These are phyloP conservation scores for Bruguiera sexangula DNA, from an alignment of 345 rosid genomes.

Conservation along the genomic window DNA sequence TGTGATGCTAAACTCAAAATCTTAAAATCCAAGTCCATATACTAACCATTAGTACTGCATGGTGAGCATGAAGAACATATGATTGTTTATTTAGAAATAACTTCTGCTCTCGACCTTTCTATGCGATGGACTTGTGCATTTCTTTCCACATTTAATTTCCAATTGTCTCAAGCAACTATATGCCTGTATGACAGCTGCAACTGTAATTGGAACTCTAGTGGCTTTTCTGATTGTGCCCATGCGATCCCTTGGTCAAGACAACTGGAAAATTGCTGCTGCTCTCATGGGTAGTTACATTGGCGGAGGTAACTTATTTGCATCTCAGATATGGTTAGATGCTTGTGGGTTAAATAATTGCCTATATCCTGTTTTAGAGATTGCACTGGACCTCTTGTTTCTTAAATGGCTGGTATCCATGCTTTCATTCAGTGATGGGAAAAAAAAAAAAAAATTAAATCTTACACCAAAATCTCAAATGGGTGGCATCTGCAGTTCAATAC, in stretches of 20 bases:
- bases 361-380: neutral
- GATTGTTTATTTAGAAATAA: neutral
- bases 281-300: slow-evolving; percentile 84
- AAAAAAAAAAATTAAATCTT: neutral
- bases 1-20: neutral
- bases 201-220: slow-evolving; percentile 62
- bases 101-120: neutral
- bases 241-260: slow-evolving; percentile 85
- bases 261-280: slow-evolving; percentile 92
- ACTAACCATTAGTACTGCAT: no score
- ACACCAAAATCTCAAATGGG: neutral
- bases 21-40: no score
- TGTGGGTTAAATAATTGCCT: neutral
- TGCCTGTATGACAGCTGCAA: slow-evolving; percentile 55
- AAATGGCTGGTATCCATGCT: neutral
- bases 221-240: slow-evolving; percentile 72
- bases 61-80: no score
- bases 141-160: neutral
- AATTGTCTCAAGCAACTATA: neutral
- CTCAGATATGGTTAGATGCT: neutral
- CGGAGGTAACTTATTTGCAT: slow-evolving; percentile 29
- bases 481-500: neutral
- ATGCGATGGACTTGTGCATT: neutral
- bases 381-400: no score
- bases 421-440: neutral